Evolutionary conservation across 768 basidiomycete species (phyloP).

Genomic region (Mycena olivaceomarginata): DNA sequence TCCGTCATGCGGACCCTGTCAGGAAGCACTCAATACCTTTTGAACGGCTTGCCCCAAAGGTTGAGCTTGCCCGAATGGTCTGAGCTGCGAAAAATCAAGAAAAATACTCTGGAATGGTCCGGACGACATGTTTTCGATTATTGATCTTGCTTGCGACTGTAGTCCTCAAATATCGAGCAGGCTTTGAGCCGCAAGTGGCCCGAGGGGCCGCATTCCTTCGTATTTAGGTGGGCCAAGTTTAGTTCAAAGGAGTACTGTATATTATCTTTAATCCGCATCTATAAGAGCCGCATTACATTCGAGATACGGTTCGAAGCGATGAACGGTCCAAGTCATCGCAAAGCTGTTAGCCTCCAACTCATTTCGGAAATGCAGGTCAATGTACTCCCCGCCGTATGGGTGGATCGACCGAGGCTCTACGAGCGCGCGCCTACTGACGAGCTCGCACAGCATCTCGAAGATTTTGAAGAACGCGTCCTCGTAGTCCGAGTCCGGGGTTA

Average conservation of each 20-base stretch:
- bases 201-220: no score
- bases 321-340: conserved; percentile 1
- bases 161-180: no score
- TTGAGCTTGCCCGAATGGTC: conserved; percentile 63
- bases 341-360: neutral
- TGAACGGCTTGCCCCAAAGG: conserved; percentile 60
- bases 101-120: neutral
- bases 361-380: neutral
- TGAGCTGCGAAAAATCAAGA: conserved; percentile 45
- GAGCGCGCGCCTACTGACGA: neutral
- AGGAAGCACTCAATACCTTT: conserved; percentile 60
- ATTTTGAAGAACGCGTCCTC: neutral
- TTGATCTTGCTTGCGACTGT: no score
- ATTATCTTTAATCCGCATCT: neutral
- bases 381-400: neutral
- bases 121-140: neutral
- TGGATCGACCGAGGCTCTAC: neutral
- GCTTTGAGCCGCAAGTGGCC: no score
- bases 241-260: no score
- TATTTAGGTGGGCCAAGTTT: no score
- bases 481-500: neutral
- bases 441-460: neutral
- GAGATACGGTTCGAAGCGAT: neutral
- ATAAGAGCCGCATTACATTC: neutral
- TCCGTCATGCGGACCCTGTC: conserved; percentile 51